Conservation (phyloP, 768 basidiomycete species). For the Suillus occidentalis region DNA sequence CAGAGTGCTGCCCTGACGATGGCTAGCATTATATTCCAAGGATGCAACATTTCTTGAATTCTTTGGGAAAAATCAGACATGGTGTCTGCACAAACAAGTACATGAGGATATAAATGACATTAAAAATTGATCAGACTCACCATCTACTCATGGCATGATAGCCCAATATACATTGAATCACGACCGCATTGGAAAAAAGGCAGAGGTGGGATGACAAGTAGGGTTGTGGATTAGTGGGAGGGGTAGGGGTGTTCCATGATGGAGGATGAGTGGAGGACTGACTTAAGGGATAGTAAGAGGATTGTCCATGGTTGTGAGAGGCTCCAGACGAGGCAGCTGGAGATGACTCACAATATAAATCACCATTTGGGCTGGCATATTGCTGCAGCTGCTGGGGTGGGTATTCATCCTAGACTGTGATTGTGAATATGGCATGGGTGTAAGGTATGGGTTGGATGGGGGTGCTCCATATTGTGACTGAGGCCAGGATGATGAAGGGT, state of each 20-base stretch:
- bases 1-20: too few species aligned
- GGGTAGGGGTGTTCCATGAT: slow-evolving; percentile 19
- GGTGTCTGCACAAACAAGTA: too few species aligned
- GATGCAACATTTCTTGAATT: too few species aligned
- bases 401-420: slow-evolving; percentile 22
- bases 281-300: slow-evolving; percentile 28
- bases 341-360: slow-evolving; percentile 26
- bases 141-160: too few species aligned
- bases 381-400: slow-evolving; percentile 26
- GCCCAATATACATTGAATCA: too few species aligned
- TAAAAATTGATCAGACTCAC: too few species aligned
- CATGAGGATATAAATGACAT: too few species aligned
- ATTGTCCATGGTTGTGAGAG: slow-evolving; percentile 11
- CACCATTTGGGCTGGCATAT: slow-evolving; percentile 14
- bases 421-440: slow-evolving; percentile 26
- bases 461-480: slow-evolving; percentile 21
- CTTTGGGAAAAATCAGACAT: too few species aligned
- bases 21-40: too few species aligned
- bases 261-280: slow-evolving; percentile 23
- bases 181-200: too few species aligned
- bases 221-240: neutral
- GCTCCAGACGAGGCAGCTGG: slow-evolving; percentile 18
- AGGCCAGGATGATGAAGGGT: slow-evolving; percentile 24
- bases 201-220: slow-evolving; percentile 1
- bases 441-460: slow-evolving; percentile 15